These are phyloP conservation scores for Melocanna baccifera DNA, from an alignment of 176 grass and related monocot genomes.

Conservation along the genomic window DNA sequence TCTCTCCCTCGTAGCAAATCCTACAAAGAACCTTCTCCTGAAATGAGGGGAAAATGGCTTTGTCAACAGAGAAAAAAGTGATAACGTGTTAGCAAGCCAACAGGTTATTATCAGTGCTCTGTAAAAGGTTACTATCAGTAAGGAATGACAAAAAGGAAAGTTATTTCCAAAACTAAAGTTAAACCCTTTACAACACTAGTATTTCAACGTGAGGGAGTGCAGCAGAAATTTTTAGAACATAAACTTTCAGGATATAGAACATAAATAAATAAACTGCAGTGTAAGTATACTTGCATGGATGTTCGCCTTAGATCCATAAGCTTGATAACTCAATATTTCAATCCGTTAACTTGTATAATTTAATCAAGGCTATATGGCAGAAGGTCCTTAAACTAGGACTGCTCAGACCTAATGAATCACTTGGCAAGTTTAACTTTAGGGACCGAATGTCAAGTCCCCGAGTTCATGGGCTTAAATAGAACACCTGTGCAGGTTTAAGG, in stretches of 20 bases:
- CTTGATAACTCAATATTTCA: not conserved
- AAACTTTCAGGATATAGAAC: not conserved
- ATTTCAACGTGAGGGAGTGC: not conserved
- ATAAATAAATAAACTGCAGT: not conserved
- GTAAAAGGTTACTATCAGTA: not conserved
- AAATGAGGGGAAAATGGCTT: constrained; percentile 10
- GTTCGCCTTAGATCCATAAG: not conserved
- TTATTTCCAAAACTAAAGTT: not conserved
- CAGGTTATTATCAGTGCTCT: not conserved
- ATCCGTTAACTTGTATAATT: not conserved
- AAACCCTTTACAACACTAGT: not conserved
- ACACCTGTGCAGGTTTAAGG: not conserved
- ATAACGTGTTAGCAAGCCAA: not conserved
- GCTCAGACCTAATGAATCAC: not conserved
- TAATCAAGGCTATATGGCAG: not conserved
- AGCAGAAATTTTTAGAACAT: not conserved
- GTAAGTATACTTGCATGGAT: not conserved
- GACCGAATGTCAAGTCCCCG: not conserved
- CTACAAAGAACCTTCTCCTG: constrained; percentile 97
- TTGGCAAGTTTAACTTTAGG: not conserved
- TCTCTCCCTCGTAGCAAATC: constrained; percentile 89
- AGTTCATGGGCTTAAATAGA: not conserved
- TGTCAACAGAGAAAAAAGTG: not conserved
- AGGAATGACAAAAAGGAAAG: not conserved
- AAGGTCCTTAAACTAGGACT: not conserved